A percentile compares a stretch with the other conserved stretches of the same genome.
phyloP scores from a whole-genome alignment of 2,329 filamentous ascomycete genomes.

The Penicillium paneum region DNA sequence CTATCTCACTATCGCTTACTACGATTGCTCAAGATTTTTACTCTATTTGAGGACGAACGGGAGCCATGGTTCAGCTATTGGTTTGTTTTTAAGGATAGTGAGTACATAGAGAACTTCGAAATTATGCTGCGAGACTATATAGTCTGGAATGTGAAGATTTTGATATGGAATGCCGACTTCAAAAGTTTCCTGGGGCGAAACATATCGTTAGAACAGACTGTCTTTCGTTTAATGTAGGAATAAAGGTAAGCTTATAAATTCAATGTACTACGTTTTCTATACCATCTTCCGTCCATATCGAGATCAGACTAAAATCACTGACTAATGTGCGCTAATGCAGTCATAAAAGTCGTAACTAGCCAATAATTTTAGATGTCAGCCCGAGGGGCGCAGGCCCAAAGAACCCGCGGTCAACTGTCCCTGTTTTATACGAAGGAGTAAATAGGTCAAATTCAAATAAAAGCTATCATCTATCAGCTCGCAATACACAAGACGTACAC shows the following conservation, averaged over 20 bases:
- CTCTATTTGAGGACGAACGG: constrained; percentile 10
- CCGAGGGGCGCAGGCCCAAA: too few relatives aligned
- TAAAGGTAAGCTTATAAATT: neutral
- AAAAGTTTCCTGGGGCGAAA: constrained; percentile 9
- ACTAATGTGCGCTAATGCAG: too few relatives aligned
- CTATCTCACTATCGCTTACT: neutral
- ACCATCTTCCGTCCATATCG: neutral
- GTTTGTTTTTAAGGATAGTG: constrained; percentile 15
- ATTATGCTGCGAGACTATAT: constrained; percentile 11
- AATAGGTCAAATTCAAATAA: too few relatives aligned
- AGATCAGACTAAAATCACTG: too few relatives aligned
- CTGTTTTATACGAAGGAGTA: too few relatives aligned
- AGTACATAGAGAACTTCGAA: constrained; percentile 8
- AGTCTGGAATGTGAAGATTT: constrained; percentile 15
- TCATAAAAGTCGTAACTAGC: too few relatives aligned
- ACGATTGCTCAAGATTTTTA: neutral
- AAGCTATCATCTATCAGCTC: too few relatives aligned
- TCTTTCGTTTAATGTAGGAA: constrained; percentile 11
- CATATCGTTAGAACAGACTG: constrained; percentile 7
- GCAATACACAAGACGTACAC: too few relatives aligned
- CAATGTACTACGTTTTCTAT: neutral
- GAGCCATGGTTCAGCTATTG: constrained; percentile 12
- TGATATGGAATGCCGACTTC: constrained; percentile 15
- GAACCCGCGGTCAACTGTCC: too few relatives aligned
- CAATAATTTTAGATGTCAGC: too few relatives aligned